Percentiles rank a stretch among this genome's conserved stretches.
Conservation (phyloP, 768 basidiomycete genomes). For the Ephemerocybe angulata region DNA sequence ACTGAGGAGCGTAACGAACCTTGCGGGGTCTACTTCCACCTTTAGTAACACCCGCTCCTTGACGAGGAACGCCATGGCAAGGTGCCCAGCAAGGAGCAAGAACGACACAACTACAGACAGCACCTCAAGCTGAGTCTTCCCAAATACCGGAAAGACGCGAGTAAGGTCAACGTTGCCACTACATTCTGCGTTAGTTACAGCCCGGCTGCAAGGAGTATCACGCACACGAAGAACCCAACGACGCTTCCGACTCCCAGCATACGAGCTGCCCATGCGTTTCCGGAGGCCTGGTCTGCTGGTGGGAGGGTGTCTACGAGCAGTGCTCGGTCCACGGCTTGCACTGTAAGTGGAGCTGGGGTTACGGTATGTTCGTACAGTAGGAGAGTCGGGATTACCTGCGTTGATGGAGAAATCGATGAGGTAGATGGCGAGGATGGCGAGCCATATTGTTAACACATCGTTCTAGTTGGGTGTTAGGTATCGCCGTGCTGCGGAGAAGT, state of each 20-base stretch:
- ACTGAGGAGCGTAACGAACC: conserved; percentile 20
- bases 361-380: neutral
- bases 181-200: too few relatives aligned
- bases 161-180: conserved; percentile 84
- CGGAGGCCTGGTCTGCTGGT: conserved; percentile 67
- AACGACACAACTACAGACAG: conserved; percentile 71
- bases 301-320: conserved; percentile 85
- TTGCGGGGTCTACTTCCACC: conserved; percentile 9
- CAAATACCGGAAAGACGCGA: conserved; percentile 65
- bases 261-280: conserved; percentile 94
- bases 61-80: conserved; percentile 54
- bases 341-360: conserved; percentile 37
- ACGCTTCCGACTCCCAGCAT: conserved; percentile 88
- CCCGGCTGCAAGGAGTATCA: conserved; percentile 14
- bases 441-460: conserved; percentile 61
- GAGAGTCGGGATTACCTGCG: conserved; percentile 30
- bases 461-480: conserved; percentile 27
- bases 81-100: conserved; percentile 64
- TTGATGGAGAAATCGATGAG: conserved; percentile 60
- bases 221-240: conserved; percentile 84
- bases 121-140: conserved; percentile 76
- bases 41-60: conserved; percentile 71
- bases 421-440: conserved; percentile 61
- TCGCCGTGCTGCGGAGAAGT: neutral
- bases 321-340: conserved; percentile 88